phyloP scores from a whole-genome alignment of 345 rosid genomes.

The Laguncularia racemosa region DNA sequence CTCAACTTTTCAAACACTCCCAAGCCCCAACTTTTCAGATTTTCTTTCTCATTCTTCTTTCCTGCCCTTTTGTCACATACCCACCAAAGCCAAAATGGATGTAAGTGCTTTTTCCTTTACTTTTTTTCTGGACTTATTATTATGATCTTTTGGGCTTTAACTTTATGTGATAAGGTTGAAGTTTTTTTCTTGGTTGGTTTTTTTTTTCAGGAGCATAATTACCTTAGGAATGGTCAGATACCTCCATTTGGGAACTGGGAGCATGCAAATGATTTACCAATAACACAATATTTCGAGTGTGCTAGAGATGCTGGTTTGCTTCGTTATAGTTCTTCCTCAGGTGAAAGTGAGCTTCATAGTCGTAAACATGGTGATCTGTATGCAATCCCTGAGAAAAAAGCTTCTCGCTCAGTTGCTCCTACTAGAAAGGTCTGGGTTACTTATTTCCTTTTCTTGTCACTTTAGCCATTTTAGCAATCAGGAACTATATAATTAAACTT shows the following conservation, averaged over 20 bases:
- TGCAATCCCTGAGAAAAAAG: constrained; percentile 12
- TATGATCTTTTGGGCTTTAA: neutral
- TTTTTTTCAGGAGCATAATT: constrained; percentile 12
- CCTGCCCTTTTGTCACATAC: too few relatives aligned
- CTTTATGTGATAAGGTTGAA: neutral
- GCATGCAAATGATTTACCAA: constrained; percentile 27
- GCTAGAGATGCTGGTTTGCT: constrained; percentile 35
- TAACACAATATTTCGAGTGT: constrained; percentile 33
- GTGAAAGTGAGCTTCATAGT: constrained; percentile 7
- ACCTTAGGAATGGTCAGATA: constrained; percentile 10
- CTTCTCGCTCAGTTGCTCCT: constrained; percentile 8
- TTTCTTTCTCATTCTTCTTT: too few relatives aligned
- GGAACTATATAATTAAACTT: too few relatives aligned
- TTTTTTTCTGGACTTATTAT: neutral
- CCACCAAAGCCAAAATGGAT: too few relatives aligned
- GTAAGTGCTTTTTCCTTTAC: neutral
- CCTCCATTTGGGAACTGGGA: constrained; percentile 16
- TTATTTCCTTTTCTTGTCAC: too few relatives aligned
- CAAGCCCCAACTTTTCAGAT: too few relatives aligned
- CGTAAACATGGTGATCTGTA: constrained; percentile 11
- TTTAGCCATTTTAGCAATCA: too few relatives aligned
- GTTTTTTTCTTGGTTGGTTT: neutral
- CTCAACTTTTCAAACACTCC: too few relatives aligned
- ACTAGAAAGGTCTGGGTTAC: constrained; percentile 5
- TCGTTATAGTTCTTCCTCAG: constrained; percentile 16